Evolutionary conservation across 1,284 basidiomycete species (phyloP).

Genomic region (Malassezia globosa): DNA sequence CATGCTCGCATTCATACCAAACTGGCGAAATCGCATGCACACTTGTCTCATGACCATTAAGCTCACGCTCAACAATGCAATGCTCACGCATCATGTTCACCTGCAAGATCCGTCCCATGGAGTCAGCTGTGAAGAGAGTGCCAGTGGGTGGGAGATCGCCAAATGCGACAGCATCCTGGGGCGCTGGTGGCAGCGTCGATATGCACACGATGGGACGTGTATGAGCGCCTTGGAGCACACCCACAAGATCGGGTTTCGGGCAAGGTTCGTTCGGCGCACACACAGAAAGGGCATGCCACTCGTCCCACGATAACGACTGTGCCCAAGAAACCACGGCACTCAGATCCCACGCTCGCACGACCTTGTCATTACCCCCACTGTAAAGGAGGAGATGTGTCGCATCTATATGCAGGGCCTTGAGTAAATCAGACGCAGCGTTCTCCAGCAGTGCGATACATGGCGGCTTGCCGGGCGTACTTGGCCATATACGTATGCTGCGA

Average conservation of each 20-base stretch:
- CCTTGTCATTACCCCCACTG: constrained; percentile 18
- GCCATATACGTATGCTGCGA: constrained; percentile 15
- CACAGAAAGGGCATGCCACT: not conserved
- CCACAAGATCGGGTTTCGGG: not conserved
- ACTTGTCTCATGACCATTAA: constrained; percentile 14
- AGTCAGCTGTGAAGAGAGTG: constrained; percentile 11
- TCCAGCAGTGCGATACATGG: constrained; percentile 1
- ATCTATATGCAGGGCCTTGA: constrained; percentile 20
- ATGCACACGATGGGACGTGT: constrained; percentile 12
- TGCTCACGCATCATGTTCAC: not conserved
- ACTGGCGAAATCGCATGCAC: constrained; percentile 1
- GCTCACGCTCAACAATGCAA: constrained; percentile 6
- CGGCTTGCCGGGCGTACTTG: not conserved
- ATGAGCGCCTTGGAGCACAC: constrained; percentile 2
- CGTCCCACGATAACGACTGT: not conserved
- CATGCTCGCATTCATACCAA: constrained; percentile 6
- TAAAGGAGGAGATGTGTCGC: constrained; percentile 9
- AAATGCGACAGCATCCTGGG: not conserved
- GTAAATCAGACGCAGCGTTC: constrained; percentile 18
- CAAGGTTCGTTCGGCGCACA: not conserved
- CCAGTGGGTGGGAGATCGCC: not conserved
- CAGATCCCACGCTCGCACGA: constrained; percentile 19
- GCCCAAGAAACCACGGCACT: not conserved
- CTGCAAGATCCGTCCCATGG: constrained; percentile 16
- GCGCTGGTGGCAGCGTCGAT: constrained; percentile 3